Evolutionary conservation across 2,329 filamentous ascomycete species (phyloP).

Genomic region (Didymella arachidicola): DNA sequence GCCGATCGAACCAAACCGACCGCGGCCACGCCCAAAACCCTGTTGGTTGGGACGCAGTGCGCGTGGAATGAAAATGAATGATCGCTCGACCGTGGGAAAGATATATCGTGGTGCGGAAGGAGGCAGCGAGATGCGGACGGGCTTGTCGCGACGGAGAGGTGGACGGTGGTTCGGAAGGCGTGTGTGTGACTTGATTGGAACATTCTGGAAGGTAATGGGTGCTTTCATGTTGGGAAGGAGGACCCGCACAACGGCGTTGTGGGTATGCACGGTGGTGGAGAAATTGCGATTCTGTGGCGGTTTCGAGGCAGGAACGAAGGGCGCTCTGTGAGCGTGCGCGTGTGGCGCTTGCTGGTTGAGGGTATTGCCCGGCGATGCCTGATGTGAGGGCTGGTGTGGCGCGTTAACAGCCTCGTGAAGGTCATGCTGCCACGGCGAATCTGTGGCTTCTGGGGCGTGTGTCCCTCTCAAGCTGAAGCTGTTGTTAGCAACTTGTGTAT

Average conservation of each 20-base stretch:
- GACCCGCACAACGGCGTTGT: slow-evolving; percentile 85
- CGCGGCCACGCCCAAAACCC: slow-evolving; percentile 70
- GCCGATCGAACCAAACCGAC: slow-evolving; percentile 72
- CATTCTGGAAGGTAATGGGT: slow-evolving; percentile 74
- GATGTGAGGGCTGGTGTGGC: slow-evolving; percentile 40
- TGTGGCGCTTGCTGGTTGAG: slow-evolving; percentile 31
- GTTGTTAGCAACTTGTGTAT: slow-evolving; percentile 32
- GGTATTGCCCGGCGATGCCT: slow-evolving; percentile 18
- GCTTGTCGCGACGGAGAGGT: slow-evolving; percentile 92
- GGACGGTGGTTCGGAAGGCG: slow-evolving; percentile 94
- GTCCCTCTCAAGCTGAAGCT: slow-evolving; percentile 50
- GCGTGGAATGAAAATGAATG: slow-evolving; percentile 97
- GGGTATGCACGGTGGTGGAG: slow-evolving; percentile 83
- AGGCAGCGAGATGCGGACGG: slow-evolving; percentile 90
- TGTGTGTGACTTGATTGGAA: slow-evolving; percentile 88
- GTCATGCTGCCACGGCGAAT: slow-evolving; percentile 88
- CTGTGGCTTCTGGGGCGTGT: slow-evolving; percentile 63
- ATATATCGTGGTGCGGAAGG: slow-evolving; percentile 83
- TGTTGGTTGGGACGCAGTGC: slow-evolving; percentile 94
- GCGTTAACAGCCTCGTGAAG: slow-evolving; percentile 76
- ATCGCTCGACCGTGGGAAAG: slow-evolving; percentile 86
- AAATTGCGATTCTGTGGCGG: slow-evolving; percentile 58
- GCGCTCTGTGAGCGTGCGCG: slow-evolving; percentile 32
- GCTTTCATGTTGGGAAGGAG: slow-evolving; percentile 77
- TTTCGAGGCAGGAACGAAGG: slow-evolving; percentile 37